A percentile compares a stretch with the other conserved stretches of the same genome.
These are phyloP conservation scores for Saturnispora hagleri DNA, from an alignment of 805 yeast genomes.

Conservation along the genomic window DNA sequence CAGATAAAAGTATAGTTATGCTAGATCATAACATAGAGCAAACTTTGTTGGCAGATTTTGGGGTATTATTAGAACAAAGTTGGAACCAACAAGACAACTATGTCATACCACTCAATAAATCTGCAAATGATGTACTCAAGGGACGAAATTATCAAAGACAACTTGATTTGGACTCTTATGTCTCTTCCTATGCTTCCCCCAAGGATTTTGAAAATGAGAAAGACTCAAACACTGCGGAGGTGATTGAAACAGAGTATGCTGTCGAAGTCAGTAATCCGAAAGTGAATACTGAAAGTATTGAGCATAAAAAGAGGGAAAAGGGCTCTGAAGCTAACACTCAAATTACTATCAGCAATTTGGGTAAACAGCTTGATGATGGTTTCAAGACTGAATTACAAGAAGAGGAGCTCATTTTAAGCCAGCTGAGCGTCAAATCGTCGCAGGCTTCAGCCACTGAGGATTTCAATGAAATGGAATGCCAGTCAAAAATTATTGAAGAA, in stretches of 20 bases:
- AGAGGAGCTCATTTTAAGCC: not conserved
- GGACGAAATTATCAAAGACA: conserved; percentile 6
- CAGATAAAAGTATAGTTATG: conserved; percentile 73
- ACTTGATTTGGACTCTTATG: conserved; percentile 8
- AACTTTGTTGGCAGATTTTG: conserved; percentile 45
- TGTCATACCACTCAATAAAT: conserved; percentile 8
- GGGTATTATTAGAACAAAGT: conserved; percentile 38
- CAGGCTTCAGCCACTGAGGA: not conserved
- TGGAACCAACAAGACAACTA: conserved; percentile 26
- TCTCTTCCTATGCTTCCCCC: not conserved
- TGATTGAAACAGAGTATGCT: not conserved
- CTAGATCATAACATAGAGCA: conserved; percentile 49
- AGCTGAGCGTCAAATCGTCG: not conserved
- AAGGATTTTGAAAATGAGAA: conserved; percentile 8
- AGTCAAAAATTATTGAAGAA: not conserved
- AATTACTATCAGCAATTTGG: not conserved
- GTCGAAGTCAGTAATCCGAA: conserved; percentile 4
- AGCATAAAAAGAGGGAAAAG: conserved; percentile 5
- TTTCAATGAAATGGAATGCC: not conserved
- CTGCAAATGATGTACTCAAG: not conserved
- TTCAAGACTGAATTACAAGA: conserved; percentile 3
- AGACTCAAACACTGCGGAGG: conserved; percentile 1
- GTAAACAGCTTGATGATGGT: conserved; percentile 5
- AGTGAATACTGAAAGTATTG: not conserved
- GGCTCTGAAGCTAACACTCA: conserved; percentile 2